Evolutionary conservation across 371 early-diverging fungal genomes (phyloP), one percentile per base, ranked within the genome.

Genomic region (Apophysomyces sp.): DNA sequence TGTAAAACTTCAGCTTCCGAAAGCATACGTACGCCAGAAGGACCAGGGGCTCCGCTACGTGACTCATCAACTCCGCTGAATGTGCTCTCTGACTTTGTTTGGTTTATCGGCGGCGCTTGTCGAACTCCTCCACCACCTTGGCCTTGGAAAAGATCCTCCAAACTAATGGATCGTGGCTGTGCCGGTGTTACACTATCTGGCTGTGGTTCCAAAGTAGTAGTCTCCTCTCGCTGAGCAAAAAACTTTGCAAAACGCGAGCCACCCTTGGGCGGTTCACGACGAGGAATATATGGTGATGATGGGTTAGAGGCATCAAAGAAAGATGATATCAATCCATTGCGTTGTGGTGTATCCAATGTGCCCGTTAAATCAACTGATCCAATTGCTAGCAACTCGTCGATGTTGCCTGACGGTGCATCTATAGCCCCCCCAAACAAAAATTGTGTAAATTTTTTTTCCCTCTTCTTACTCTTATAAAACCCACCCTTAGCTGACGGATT

Each of bases 161-260:
- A 62, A 26, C 67, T 73, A 27, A 81, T 81, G 8, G 78, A 73
- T 51, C 68, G 63, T 15, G 73, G 58, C 37, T 73, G 72, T 30
- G 59, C 29, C 4, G 72, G 69, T 16, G 49, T 18, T 13, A 3
- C 21, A 3, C 9, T 7, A 9, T 44, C 49, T n/a, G 70, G 59
- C 32, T 63, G 71, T 29, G 60, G 41, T 28, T 53, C 27, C 18
- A 39, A 18, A 26, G 36, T 52, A 26, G 36, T 52, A 16, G 66
- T 71, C 44, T 80, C 85, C 40, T 81, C 74, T 9, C 74, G 70
- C 41, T 74, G 72, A 9, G 84, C 71, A 66, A 87, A 87, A 69
- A 87, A 87, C 15, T 78, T 81, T 6, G 88, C 88, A 69, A 87
- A 87, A 15, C 88, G 84, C 8, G 88, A 87, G 0, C 84, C 83